Evolutionary conservation across 306 rosid species (phyloP).

Genomic region (Phaseolus lunatus): DNA sequence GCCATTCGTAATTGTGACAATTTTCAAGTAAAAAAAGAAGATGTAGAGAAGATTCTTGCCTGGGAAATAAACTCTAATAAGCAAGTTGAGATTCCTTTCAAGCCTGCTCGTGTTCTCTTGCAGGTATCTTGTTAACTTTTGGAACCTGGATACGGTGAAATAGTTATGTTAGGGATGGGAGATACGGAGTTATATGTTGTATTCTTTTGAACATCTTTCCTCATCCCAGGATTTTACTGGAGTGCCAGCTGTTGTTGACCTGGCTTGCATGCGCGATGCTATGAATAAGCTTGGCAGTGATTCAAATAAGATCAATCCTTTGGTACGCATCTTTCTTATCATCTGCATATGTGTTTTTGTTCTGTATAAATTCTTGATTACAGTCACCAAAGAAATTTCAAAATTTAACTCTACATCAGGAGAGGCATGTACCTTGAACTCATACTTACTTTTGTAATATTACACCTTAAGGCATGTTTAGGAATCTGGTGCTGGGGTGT

Average conservation of each 20-base stretch:
- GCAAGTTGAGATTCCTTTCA: slow-evolving; percentile 98
- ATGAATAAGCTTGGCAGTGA: slow-evolving; percentile 96
- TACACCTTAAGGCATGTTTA: too few relatives aligned
- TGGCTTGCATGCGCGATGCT: slow-evolving; percentile 99
- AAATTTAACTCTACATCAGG: not conserved
- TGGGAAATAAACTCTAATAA: slow-evolving; percentile 78
- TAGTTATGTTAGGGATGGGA: slow-evolving; percentile 6
- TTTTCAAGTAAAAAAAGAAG: slow-evolving; percentile 92
- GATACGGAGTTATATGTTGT: not conserved
- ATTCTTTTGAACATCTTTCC: slow-evolving; percentile 19
- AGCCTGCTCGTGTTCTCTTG: slow-evolving; percentile 98
- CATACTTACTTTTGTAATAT: not conserved
- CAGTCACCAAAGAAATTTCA: slow-evolving; percentile 3
- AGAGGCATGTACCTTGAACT: slow-evolving; percentile 3
- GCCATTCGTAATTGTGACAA: slow-evolving; percentile 95
- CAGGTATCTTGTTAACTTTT: slow-evolving; percentile 67
- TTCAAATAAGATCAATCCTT: slow-evolving; percentile 92
- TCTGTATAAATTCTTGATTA: not conserved
- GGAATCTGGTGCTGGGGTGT: too few relatives aligned
- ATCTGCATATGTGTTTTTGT: not conserved
- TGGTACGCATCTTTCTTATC: slow-evolving; percentile 62
- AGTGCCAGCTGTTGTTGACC: slow-evolving; percentile 97
- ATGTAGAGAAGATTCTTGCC: slow-evolving; percentile 93
- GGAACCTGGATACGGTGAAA: not conserved
- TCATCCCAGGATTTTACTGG: slow-evolving; percentile 89